phyloP scores from a whole-genome alignment of 163 green algal genomes.

The Coccomyxa subellipsoidea region DNA sequence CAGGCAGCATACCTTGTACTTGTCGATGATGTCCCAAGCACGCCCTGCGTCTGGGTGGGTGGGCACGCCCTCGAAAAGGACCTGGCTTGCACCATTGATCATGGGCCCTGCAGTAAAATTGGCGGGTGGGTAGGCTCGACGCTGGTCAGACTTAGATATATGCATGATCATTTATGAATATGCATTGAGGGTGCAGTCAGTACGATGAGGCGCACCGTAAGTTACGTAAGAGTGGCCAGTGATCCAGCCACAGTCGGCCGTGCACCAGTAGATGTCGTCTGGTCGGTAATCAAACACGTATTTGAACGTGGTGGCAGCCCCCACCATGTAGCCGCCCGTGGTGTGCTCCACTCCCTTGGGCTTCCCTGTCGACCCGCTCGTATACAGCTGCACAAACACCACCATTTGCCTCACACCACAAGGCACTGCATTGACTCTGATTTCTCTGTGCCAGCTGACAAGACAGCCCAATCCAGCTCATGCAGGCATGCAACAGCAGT shows the following conservation, averaged over 20 bases:
- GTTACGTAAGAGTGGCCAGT: conserved; percentile 95
- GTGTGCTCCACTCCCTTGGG: conserved; percentile 98
- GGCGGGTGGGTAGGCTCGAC: too few relatives aligned
- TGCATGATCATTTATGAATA: too few relatives aligned
- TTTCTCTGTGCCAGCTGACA: too few relatives aligned
- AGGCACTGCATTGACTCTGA: too few relatives aligned
- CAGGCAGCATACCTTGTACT: conserved; percentile 69
- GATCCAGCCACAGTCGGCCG: conserved; percentile 96
- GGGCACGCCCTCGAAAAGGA: conserved; percentile 93
- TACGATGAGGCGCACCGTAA: conserved; percentile 58
- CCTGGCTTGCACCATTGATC: conserved; percentile 74
- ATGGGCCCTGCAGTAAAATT: conserved; percentile 62
- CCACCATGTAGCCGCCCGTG: conserved; percentile 86
- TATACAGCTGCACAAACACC: conserved; percentile 68
- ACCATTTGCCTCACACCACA: background rate
- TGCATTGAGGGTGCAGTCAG: too few relatives aligned
- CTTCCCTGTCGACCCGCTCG: conserved; percentile 84
- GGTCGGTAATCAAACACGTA: conserved; percentile 68
- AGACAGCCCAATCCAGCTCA: too few relatives aligned
- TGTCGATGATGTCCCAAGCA: conserved; percentile 91
- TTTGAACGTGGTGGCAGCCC: conserved; percentile 68
- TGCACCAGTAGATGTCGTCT: conserved; percentile 94
- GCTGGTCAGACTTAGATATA: too few relatives aligned
- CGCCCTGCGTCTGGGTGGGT: conserved; percentile 89
- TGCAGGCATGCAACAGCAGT: too few relatives aligned